These are phyloP conservation scores for Globisporangium nodosum DNA, from an alignment of 352 stramenopile species.

Conservation along the genomic window DNA sequence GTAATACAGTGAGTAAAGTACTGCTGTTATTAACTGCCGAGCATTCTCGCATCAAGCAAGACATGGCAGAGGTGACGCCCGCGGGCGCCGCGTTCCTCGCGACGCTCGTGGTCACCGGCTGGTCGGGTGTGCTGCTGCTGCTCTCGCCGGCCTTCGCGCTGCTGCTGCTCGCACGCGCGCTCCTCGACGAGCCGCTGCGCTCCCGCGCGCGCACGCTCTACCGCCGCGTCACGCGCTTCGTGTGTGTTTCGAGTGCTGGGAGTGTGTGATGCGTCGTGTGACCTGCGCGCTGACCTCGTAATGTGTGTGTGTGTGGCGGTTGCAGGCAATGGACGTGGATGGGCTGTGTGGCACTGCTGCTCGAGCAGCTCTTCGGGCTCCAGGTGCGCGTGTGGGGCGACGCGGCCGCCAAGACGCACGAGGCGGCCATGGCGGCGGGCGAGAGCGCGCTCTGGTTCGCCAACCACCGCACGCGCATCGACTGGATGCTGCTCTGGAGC, in stretches of 20 bases:
- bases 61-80: conserved; percentile 16
- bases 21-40: too few relatives aligned
- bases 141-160: conserved; percentile 57
- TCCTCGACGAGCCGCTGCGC: conserved; percentile 13
- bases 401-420: conserved; percentile 44
- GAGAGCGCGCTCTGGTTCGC: conserved; percentile 68
- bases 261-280: too few relatives aligned
- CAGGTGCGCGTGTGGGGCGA: conserved; percentile 57
- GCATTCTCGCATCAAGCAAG: neutral
- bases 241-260: conserved; percentile 21
- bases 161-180: conserved; percentile 19
- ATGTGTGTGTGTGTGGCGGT: too few relatives aligned
- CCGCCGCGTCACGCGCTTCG: conserved; percentile 43
- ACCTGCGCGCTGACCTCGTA: too few relatives aligned
- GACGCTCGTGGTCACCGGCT: conserved; percentile 48
- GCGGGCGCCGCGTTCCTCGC: conserved; percentile 43
- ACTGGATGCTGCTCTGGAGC: conserved; percentile 84
- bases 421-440: conserved; percentile 24
- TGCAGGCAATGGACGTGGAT: conserved; percentile 77
- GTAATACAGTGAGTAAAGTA: too few relatives aligned
- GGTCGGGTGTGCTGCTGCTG: conserved; percentile 41
- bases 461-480: conserved; percentile 80
- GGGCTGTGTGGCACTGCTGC: conserved; percentile 54
- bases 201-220: conserved; percentile 31
- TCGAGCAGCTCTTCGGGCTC: conserved; percentile 62